Conservation (phyloP, 2,329 filamentous ascomycete genomes). For the Ascochyta pisi region DNA sequence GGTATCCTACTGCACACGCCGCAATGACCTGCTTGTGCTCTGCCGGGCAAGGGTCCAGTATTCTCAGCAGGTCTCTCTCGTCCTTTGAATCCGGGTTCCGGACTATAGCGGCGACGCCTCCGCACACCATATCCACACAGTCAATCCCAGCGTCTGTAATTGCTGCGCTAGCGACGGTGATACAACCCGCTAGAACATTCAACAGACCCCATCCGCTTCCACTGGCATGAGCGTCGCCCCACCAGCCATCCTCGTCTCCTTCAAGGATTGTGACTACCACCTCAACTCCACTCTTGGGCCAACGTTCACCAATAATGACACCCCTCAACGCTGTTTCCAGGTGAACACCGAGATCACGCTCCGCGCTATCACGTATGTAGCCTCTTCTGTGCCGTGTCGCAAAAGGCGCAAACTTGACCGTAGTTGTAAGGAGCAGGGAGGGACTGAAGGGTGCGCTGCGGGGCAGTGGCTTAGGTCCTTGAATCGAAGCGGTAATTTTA, state of each 20-base stretch:
- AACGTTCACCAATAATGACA: slow-evolving; percentile 88
- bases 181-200: slow-evolving; percentile 89
- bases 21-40: slow-evolving; percentile 81
- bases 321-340: slow-evolving; percentile 89
- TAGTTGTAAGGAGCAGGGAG: slow-evolving; percentile 87
- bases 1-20: slow-evolving; percentile 88
- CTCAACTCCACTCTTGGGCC: slow-evolving; percentile 99
- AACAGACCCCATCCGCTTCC: slow-evolving; percentile 81
- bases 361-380: slow-evolving; percentile 83
- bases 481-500: slow-evolving; percentile 91
- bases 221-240: slow-evolving; percentile 63
- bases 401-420: slow-evolving; percentile 97
- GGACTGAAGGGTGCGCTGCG: slow-evolving; percentile 91
- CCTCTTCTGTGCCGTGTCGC: slow-evolving; percentile 82
- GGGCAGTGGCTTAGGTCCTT: slow-evolving; percentile 89
- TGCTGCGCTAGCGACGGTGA: slow-evolving; percentile 91
- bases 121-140: slow-evolving; percentile 87
- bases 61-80: slow-evolving; percentile 54
- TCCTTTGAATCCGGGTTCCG: slow-evolving; percentile 36
- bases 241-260: slow-evolving; percentile 82
- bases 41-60: slow-evolving; percentile 82
- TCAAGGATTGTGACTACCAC: slow-evolving; percentile 92
- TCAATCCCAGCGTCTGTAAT: slow-evolving; percentile 95
- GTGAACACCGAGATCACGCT: slow-evolving; percentile 89
- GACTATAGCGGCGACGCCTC: slow-evolving; percentile 86